phyloP scores from a whole-genome alignment of 2,329 filamentous ascomycete species.

The Thielaviopsis cerberus region DNA sequence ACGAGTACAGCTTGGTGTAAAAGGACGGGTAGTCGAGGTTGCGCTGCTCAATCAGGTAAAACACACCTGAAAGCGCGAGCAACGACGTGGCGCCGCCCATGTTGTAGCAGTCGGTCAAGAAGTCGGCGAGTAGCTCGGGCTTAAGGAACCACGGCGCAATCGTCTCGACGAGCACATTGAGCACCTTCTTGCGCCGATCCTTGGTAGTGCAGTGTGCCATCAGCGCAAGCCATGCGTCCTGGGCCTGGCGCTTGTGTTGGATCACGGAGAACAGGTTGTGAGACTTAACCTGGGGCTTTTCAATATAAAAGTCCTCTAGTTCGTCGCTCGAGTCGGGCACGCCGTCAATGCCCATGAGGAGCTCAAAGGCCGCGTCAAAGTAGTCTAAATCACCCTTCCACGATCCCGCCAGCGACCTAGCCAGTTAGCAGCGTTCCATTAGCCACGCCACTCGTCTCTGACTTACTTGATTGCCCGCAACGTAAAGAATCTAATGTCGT shows the following conservation, averaged over 20 bases:
- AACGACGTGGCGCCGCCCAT: conserved; percentile 71
- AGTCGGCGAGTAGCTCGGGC: conserved; percentile 83
- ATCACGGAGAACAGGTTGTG: conserved; percentile 45
- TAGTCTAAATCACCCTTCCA: conserved; percentile 18
- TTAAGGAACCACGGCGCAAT: conserved; percentile 82
- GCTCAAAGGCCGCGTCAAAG: conserved; percentile 39
- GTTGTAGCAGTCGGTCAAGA: conserved; percentile 85
- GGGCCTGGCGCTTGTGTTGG: conserved; percentile 60
- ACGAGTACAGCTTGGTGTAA: conserved; percentile 81
- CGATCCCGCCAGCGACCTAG: conserved; percentile 19
- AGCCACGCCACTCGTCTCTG: neutral
- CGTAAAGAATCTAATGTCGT: conserved; percentile 72
- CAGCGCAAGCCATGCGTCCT: conserved; percentile 71
- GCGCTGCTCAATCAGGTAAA: conserved; percentile 80
- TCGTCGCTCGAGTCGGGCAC: conserved; percentile 50
- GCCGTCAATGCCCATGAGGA: conserved; percentile 49
- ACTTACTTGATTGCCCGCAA: conserved; percentile 56
- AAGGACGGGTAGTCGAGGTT: conserved; percentile 94
- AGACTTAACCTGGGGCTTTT: conserved; percentile 45
- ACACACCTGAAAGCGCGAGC: conserved; percentile 77
- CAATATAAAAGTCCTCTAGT: conserved; percentile 49
- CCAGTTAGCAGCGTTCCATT: too few species aligned
- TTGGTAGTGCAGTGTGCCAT: conserved; percentile 48
- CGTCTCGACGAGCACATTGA: conserved; percentile 55
- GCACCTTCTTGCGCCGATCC: conserved; percentile 59